Base-by-base conservation (phyloP, 1,139 yeast genomes). In the Pichia sp. region DNA sequence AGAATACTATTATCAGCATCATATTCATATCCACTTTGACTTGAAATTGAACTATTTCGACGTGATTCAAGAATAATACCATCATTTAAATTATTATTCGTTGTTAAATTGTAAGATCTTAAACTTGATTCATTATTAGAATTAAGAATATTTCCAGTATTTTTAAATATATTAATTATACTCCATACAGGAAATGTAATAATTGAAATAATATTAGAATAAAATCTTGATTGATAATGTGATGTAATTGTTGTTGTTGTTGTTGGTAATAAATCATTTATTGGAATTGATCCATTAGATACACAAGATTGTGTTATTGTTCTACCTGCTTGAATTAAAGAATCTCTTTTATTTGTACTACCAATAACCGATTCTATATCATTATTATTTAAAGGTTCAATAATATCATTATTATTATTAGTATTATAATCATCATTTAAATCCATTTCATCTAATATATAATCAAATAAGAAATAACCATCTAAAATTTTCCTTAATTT, bases 401-500 rank as follows among this genome's bases (percentile, higher is more conserved):
- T 6, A 8, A 18, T 18, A 18, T 18, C 18, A 18, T 57, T 8
- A 30, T 30, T 30, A 27, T 60, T 64, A 18, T 18, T 18, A 18
- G 18, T 25, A 31, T 47, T 40, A 31, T 45, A 47, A 39, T 18
- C 18, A 18, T 18, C 18, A 18, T 18, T 18, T 40, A 55, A 58
- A 18, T 62, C 66, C n/a, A 60, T 53, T 42, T 62, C 66, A 29
- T 53, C 60, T 34, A 69, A 75, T 11, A 79, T 63, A 45, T 81
- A 78, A 49, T 74, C 79, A 32, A 73, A 67, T 35, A 67, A 55
- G 38, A 64, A 58, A n/a, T 55, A 49, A 11, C 58, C 58, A 11
- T 59, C 48, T 66, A 66, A 36, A 27, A 29, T 60, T 51, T 65
- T 66, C 10, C 79, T 81, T 26, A 85, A 57, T 52, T 71, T 75